Evolutionary conservation across 1,284 basidiomycete species (phyloP).

Genomic region (Irpex rosettiformis): DNA sequence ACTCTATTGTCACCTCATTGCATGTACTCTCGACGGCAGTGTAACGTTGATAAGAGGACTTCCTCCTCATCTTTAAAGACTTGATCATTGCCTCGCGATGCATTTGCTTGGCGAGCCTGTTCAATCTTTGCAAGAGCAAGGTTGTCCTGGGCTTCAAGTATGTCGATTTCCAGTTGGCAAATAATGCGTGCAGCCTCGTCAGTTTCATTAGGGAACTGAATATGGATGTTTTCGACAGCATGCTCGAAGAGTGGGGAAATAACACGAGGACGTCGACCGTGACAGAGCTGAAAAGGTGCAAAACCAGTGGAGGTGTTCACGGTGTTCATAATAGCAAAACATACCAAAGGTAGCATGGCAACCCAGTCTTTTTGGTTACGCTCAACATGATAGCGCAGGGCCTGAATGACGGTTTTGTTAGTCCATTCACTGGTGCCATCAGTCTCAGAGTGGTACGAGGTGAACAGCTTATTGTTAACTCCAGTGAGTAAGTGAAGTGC

Average conservation of each 20-base stretch:
- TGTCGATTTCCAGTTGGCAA: not conserved
- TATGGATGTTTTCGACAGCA: not conserved
- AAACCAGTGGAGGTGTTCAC: conserved; percentile 22
- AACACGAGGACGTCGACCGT: conserved; percentile 17
- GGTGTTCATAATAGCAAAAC: conserved; percentile 33
- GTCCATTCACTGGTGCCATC: conserved; percentile 17
- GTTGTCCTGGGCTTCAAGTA: conserved; percentile 9
- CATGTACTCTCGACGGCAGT: too few relatives aligned
- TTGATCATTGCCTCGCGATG: conserved; percentile 1
- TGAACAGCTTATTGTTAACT: conserved; percentile 20
- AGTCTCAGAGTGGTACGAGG: conserved; percentile 24
- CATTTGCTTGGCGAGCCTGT: conserved; percentile 7
- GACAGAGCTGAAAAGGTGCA: conserved; percentile 28
- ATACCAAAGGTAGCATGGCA: conserved; percentile 25
- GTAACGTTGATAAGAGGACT: conserved; percentile 27
- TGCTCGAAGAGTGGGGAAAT: conserved; percentile 11
- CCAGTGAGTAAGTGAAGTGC: conserved; percentile 17
- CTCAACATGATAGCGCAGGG: conserved; percentile 23
- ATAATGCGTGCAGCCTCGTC: too few relatives aligned
- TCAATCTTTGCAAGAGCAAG: conserved; percentile 4
- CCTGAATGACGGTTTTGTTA: conserved; percentile 23
- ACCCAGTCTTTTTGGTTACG: conserved; percentile 34
- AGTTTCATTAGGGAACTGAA: not conserved
- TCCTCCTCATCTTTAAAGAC: conserved; percentile 23
- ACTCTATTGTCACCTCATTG: too few relatives aligned